Percentiles rank a stretch among this genome's conserved stretches.
Conservation (phyloP, 2,329 filamentous ascomycete genomes). For the Epichloe brachyelytri region DNA sequence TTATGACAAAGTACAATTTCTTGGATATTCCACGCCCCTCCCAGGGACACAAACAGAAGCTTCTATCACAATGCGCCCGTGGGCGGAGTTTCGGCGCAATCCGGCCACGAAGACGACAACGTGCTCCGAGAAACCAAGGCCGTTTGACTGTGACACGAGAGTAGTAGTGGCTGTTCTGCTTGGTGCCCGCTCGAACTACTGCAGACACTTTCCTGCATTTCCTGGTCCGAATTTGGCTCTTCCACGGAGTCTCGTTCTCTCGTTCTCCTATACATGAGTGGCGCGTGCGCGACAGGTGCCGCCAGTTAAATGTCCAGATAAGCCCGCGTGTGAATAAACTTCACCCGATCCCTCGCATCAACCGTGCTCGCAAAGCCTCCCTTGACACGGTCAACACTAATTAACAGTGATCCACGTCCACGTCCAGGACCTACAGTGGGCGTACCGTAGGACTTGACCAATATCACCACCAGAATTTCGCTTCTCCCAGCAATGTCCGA, state of each 20-base stretch:
- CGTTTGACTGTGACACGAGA: conserved; percentile 1
- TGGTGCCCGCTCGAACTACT: conserved; percentile 4
- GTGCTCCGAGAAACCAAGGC: conserved; percentile 8
- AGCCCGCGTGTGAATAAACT: conserved; percentile 1
- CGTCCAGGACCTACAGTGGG: background rate
- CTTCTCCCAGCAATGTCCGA: too few relatives aligned
- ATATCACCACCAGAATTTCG: too few relatives aligned
- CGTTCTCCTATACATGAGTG: background rate
- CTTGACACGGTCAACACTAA: background rate
- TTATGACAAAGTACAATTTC: background rate
- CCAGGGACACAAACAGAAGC: background rate
- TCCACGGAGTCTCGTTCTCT: background rate
- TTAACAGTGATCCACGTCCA: background rate
- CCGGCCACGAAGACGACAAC: conserved; percentile 14
- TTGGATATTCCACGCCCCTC: background rate
- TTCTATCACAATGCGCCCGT: background rate
- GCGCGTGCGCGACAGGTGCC: background rate
- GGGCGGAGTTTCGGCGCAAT: conserved; percentile 10
- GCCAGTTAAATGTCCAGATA: background rate
- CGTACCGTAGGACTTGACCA: too few relatives aligned
- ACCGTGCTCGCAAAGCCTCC: background rate
- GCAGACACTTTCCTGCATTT: background rate
- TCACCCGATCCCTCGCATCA: background rate
- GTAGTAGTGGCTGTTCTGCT: conserved; percentile 2
- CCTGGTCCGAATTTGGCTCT: background rate